A percentile compares a stretch with the other conserved stretches of the same genome.
phyloP scores from a whole-genome alignment of 2,329 filamentous ascomycete species.

The Neopestalotiopsis rosae region DNA sequence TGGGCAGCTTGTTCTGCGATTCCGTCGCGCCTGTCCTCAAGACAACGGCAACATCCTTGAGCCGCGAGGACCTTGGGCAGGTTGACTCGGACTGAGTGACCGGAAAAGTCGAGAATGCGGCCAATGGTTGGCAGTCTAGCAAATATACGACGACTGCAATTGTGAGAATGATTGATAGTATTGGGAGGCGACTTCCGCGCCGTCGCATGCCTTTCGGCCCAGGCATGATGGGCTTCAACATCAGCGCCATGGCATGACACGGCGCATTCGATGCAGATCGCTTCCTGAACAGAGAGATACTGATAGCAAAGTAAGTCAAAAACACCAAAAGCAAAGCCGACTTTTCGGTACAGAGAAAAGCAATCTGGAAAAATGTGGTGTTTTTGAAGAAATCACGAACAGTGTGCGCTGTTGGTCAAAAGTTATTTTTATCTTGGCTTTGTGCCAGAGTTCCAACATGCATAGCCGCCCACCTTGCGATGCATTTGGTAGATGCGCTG shows the following conservation, averaged over 20 bases:
- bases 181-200: not conserved
- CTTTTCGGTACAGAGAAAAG: too few relatives aligned
- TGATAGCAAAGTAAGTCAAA: too few relatives aligned
- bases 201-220: not conserved
- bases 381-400: too few relatives aligned
- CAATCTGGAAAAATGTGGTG: too few relatives aligned
- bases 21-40: constrained; percentile 65
- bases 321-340: too few relatives aligned
- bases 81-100: not conserved
- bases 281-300: too few relatives aligned
- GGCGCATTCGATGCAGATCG: too few relatives aligned
- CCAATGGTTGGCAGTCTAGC: constrained; percentile 31
- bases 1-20: constrained; percentile 57
- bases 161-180: constrained; percentile 1
- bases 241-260: not conserved
- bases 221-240: constrained; percentile 2
- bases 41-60: constrained; percentile 58
- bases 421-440: not conserved
- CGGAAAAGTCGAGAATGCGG: too few relatives aligned
- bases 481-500: not conserved
- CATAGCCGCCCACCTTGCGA: not conserved
- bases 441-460: not conserved
- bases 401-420: too few relatives aligned
- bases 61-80: not conserved
- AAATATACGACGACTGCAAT: not conserved